Evolutionary conservation across 2,329 filamentous ascomycete genomes (phyloP).

Genomic region (Fusarium falciforme): DNA sequence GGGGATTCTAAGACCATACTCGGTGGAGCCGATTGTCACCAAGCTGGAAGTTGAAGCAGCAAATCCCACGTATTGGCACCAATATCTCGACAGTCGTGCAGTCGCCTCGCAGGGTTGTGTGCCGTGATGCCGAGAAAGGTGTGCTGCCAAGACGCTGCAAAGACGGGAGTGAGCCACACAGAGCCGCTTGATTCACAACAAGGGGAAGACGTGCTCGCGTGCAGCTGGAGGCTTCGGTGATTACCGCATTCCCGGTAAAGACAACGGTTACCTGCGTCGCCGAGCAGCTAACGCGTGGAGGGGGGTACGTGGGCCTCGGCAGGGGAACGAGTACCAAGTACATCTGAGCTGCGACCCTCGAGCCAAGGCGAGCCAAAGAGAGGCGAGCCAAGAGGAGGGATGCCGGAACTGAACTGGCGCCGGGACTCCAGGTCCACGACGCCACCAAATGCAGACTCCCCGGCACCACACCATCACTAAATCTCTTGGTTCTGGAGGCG

Average conservation of each 20-base stretch:
- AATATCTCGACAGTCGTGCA: conserved; percentile 5
- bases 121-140: conserved; percentile 42
- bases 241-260: conserved; percentile 35
- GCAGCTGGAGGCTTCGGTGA: conserved; percentile 27
- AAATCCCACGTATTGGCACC: conserved; percentile 28
- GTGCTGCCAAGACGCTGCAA: conserved; percentile 35
- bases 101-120: conserved; percentile 17
- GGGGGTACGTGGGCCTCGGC: conserved; percentile 21
- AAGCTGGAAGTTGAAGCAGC: conserved; percentile 12
- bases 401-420: conserved; percentile 5
- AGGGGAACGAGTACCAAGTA: conserved; percentile 26
- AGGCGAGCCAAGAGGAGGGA: not conserved
- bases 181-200: conserved; percentile 18
- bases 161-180: conserved; percentile 17
- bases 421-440: conserved; percentile 15
- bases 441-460: conserved; percentile 33
- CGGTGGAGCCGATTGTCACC: conserved; percentile 14
- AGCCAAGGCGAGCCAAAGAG: not conserved
- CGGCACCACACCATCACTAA: conserved; percentile 27
- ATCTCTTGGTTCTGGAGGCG: conserved; percentile 16
- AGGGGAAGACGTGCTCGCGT: conserved; percentile 26
- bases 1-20: conserved; percentile 4
- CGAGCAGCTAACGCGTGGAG: conserved; percentile 7
- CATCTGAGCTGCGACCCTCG: not conserved
- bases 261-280: conserved; percentile 12